These are phyloP conservation scores for Scedosporium boydii DNA, from an alignment of 2,329 filamentous ascomycete genomes.

Conservation along the genomic window DNA sequence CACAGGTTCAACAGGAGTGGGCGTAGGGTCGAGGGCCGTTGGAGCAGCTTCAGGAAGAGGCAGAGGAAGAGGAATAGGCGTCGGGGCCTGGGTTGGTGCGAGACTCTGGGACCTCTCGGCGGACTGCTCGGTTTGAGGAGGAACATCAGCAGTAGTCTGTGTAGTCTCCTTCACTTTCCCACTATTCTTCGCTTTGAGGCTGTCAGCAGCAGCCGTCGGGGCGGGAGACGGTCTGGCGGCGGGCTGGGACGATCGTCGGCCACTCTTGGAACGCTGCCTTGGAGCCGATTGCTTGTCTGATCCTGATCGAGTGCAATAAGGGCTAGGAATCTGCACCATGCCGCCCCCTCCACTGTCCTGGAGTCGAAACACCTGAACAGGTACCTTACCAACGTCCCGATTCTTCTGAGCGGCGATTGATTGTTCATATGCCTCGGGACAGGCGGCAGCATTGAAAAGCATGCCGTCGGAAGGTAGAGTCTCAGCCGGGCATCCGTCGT, in stretches of 20 bases:
- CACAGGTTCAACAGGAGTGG: neutral
- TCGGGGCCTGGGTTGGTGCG: neutral
- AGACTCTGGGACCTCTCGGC: neutral
- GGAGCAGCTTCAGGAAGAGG: neutral
- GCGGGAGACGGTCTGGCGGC: neutral
- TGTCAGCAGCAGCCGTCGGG: neutral
- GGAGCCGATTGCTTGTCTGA: neutral
- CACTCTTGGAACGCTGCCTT: neutral
- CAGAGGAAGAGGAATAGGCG: neutral
- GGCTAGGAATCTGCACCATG: neutral
- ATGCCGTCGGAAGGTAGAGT: constrained; percentile 19
- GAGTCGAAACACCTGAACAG: neutral
- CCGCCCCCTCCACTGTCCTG: neutral
- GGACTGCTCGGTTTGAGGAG: neutral
- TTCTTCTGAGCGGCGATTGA: neutral
- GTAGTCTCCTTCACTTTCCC: neutral
- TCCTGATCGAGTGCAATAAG: neutral
- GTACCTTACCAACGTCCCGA: neutral
- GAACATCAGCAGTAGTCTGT: neutral
- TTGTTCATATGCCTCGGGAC: neutral
- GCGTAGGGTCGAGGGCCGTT: neutral
- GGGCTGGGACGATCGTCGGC: neutral
- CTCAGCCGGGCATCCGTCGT: constrained; percentile 13
- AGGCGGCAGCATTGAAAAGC: neutral
- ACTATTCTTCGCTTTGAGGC: neutral